Conservation (phyloP, 176 grass and related monocot species). For the Rhynchospora pubera region DNA sequence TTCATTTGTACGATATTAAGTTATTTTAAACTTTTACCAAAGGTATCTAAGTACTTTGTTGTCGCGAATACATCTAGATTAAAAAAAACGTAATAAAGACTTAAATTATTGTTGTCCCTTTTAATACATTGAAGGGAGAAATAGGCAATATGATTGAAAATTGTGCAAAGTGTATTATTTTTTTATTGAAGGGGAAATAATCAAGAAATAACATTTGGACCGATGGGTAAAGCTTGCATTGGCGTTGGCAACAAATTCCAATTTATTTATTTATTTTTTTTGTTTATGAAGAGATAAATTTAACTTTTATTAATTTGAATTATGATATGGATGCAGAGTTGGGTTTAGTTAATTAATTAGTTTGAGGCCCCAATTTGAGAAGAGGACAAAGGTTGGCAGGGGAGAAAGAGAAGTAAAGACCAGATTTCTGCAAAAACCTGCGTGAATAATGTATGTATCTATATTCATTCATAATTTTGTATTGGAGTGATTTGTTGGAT, state of each 20-base stretch:
- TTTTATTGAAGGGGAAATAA: neutral
- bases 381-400: constrained; percentile 10
- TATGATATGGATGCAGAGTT: neutral
- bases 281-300: no score
- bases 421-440: constrained; percentile 22
- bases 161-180: no score
- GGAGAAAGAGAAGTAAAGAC: neutral
- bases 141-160: neutral
- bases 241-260: neutral
- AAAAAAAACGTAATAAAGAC: no score
- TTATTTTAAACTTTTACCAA: no score
- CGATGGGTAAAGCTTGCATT: neutral
- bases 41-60: no score
- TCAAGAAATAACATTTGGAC: neutral
- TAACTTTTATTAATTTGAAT: neutral
- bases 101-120: neutral
- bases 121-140: neutral
- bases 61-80: no score
- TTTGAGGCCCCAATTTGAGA: neutral
- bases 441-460: neutral
- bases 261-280: no score
- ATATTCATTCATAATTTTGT: constrained; percentile 13
- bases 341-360: neutral
- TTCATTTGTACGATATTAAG: no score
- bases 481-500: neutral